phyloP scores from a whole-genome alignment of 345 rosid species.

The Linum usitatissimum region DNA sequence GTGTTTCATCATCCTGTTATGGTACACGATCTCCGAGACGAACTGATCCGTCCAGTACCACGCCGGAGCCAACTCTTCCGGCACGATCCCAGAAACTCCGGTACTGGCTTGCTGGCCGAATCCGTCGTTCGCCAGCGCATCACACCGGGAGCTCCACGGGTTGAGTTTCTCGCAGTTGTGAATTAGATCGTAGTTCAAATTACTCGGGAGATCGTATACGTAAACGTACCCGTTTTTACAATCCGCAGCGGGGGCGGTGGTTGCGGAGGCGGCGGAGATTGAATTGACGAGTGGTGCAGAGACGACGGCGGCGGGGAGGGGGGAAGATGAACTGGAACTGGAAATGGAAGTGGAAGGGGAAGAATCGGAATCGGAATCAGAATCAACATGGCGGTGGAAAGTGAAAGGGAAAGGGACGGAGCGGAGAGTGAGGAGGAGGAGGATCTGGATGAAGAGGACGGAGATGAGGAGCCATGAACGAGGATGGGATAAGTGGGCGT shows the following conservation, averaged over 20 bases:
- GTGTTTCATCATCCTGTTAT: slow-evolving; percentile 64
- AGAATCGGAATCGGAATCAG: not conserved
- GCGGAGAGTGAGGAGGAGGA: slow-evolving; percentile 46
- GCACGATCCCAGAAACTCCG: slow-evolving; percentile 38
- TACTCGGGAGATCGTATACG: slow-evolving; percentile 68
- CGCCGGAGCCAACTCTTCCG: slow-evolving; percentile 50
- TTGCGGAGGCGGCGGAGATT: not conserved
- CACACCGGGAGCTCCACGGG: slow-evolving; percentile 90
- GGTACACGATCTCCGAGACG: slow-evolving; percentile 68
- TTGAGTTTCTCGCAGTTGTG: slow-evolving; percentile 56
- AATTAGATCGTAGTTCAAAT: slow-evolving; percentile 53
- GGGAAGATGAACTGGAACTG: slow-evolving; percentile 21
- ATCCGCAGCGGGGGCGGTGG: slow-evolving; percentile 7
- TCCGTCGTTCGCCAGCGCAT: slow-evolving; percentile 55
- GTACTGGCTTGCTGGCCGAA: slow-evolving; percentile 46
- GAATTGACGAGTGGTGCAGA: not conserved
- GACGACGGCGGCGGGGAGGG: not conserved
- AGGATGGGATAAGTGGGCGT: slow-evolving; percentile 27
- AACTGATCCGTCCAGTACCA: slow-evolving; percentile 98
- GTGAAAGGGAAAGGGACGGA: slow-evolving; percentile 33
- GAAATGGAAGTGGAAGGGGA: slow-evolving; percentile 1
- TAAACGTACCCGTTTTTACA: slow-evolving; percentile 54
- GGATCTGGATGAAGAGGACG: slow-evolving; percentile 49
- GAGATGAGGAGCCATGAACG: slow-evolving; percentile 53
- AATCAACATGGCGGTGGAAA: not conserved